Base-by-base conservation (phyloP, 2,329 filamentous ascomycete genomes). In the Alternaria dauci region DNA sequence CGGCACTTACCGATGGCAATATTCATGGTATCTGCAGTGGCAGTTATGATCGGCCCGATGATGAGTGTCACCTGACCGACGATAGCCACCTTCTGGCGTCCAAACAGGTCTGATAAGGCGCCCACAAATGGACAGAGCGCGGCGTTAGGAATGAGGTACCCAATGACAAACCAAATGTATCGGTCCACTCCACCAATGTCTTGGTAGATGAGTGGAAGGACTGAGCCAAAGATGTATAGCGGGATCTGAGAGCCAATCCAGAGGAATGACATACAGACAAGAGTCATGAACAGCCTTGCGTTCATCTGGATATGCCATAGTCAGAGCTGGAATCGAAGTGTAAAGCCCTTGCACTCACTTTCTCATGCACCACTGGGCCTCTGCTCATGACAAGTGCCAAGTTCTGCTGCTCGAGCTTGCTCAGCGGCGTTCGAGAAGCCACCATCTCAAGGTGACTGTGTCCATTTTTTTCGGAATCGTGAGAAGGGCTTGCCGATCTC, bases 51-150 rank as follows among this genome's bases (percentile, higher is more conserved):
- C 6, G 69, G 66, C 7, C 80, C 80, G n/a, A 75, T 66, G 26
- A 81, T 79, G 9, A 81, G 78, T 0, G 78, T 55, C 2, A 70
- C 18, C 18, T 73, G 69, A 3, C 75, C 75, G 7, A 67, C 68
- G 11, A 76, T 74, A 3, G 74, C 74, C 8, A 77, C 73, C 30
- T 78, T 62, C 47, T 71, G 73, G 16, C 71, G 52, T 61, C 80
- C 75, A 16, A 69, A 75, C 7, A 76, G 55, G 60, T 77, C 74
- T 16, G 76, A 76, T 8, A 78, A 56, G 0, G 76, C 69, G 11
- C 89, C 89, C 2, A 91, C 89, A 67, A 92, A 88, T 9, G 86
- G 86, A 59, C 85, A 87, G 2, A 88, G 77, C 3, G 83, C 84
- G 3, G 85, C 86, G 48, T 85, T 82, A 3, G 84, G 81, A n/a